phyloP scores from a whole-genome alignment of 345 rosid species.

The Draba incana region DNA sequence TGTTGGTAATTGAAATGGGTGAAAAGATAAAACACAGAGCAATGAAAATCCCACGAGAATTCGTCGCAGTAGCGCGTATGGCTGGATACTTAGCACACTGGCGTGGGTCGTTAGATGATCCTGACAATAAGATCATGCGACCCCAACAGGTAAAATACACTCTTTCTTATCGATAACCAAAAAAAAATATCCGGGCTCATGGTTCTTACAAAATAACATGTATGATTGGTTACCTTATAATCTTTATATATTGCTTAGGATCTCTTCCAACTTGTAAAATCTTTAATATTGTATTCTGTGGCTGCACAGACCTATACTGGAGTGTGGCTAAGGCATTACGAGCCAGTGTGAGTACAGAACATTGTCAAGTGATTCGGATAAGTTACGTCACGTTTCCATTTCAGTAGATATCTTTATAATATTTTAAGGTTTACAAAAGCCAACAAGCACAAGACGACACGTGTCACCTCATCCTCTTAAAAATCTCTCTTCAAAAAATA shows the following conservation, averaged over 20 bases:
- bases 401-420: too few species aligned
- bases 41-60: constrained; percentile 85
- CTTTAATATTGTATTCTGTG: constrained; percentile 16
- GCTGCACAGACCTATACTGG: constrained; percentile 71
- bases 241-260: too few species aligned
- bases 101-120: constrained; percentile 94
- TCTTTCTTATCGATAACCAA: too few species aligned
- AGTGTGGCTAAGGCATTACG: constrained; percentile 77
- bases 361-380: constrained; percentile 28
- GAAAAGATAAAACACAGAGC: constrained; percentile 49
- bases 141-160: constrained; percentile 74
- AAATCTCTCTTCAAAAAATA: too few species aligned
- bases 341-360: constrained; percentile 59
- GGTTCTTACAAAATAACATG: too few species aligned
- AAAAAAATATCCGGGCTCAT: too few species aligned
- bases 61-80: constrained; percentile 78
- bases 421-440: too few species aligned
- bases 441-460: too few species aligned
- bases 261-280: too few species aligned
- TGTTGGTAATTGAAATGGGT: neutral
- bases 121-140: constrained; percentile 94
- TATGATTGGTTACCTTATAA: too few species aligned
- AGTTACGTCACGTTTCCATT: too few species aligned
- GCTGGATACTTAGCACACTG: constrained; percentile 95
- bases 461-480: too few species aligned